Conservation (phyloP, 2,329 filamentous ascomycete species). For the Stagonosporopsis chrysanthemi region DNA sequence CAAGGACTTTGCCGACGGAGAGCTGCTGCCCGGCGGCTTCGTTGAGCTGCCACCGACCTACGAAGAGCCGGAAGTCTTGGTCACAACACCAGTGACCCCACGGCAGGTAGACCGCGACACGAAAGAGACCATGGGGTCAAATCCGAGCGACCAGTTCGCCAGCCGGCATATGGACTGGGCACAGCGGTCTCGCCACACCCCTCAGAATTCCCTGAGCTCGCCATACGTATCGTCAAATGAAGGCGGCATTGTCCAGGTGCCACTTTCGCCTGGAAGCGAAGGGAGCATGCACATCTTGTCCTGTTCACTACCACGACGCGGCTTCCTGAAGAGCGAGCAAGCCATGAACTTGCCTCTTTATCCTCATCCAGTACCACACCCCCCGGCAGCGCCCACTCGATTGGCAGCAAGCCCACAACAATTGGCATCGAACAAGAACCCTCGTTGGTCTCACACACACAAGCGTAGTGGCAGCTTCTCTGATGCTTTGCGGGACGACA, state of each 20-base stretch:
- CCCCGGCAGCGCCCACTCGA: conserved; percentile 34
- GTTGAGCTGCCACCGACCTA: conserved; percentile 51
- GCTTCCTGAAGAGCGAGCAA: conserved; percentile 42
- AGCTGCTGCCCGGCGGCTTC: conserved; percentile 79
- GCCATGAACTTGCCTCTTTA: conserved; percentile 51
- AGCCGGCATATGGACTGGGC: conserved; percentile 51
- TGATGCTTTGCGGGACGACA: conserved; percentile 78
- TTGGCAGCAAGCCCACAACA: conserved; percentile 42
- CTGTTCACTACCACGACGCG: conserved; percentile 64
- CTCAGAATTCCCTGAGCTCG: conserved; percentile 47
- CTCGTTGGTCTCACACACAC: conserved; percentile 60
- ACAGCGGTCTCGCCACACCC: conserved; percentile 44
- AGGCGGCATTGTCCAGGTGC: conserved; percentile 44
- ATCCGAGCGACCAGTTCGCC: conserved; percentile 50
- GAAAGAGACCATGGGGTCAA: conserved; percentile 47
- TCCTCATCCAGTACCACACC: conserved; percentile 48
- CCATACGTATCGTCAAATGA: conserved; percentile 45
- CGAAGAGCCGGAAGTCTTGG: conserved; percentile 29
- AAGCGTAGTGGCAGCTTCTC: conserved; percentile 88
- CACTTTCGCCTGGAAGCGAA: conserved; percentile 55
- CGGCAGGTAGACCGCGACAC: conserved; percentile 34
- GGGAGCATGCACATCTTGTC: conserved; percentile 66
- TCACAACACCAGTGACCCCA: conserved; percentile 31
- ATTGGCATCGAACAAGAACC: conserved; percentile 35
- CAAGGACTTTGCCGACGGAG: conserved; percentile 65